A percentile compares a stretch with the other conserved stretches of the same genome.
Evolutionary conservation across 2,329 filamentous ascomycete species (phyloP).

Genomic region (Fusarium verticillioides): DNA sequence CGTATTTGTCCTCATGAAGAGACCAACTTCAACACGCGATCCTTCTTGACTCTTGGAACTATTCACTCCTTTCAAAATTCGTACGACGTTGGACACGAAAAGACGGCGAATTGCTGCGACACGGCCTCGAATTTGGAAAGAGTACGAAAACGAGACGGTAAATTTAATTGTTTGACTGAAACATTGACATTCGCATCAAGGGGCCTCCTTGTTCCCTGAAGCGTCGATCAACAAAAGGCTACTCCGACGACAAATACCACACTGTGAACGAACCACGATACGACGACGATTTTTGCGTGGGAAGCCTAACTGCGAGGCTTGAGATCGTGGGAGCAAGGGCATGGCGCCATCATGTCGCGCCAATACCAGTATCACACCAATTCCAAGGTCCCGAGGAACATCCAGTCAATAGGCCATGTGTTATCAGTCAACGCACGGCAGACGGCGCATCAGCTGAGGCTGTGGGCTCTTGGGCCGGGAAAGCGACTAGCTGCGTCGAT

Average conservation of each 20-base stretch:
- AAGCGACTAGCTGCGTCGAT: conserved; percentile 50
- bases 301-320: not conserved
- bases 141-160: not conserved
- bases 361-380: conserved; percentile 34
- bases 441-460: conserved; percentile 49
- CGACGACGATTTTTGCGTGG: not conserved
- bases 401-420: conserved; percentile 40
- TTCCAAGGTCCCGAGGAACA: conserved; percentile 24
- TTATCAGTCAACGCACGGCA: conserved; percentile 37
- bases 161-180: not conserved
- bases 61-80: conserved; percentile 3
- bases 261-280: conserved; percentile 4
- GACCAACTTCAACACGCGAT: conserved; percentile 24
- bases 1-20: conserved; percentile 30
- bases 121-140: not conserved
- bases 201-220: conserved; percentile 31
- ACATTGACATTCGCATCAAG: conserved; percentile 20
- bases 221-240: conserved; percentile 21
- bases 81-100: not conserved
- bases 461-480: conserved; percentile 57
- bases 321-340: conserved; percentile 22
- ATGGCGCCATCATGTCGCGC: conserved; percentile 49
- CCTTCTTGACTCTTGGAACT: not conserved
- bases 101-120: not conserved
- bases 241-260: not conserved